Conservation (phyloP, 257 asterid genomes). For the Plantago ovata region DNA sequence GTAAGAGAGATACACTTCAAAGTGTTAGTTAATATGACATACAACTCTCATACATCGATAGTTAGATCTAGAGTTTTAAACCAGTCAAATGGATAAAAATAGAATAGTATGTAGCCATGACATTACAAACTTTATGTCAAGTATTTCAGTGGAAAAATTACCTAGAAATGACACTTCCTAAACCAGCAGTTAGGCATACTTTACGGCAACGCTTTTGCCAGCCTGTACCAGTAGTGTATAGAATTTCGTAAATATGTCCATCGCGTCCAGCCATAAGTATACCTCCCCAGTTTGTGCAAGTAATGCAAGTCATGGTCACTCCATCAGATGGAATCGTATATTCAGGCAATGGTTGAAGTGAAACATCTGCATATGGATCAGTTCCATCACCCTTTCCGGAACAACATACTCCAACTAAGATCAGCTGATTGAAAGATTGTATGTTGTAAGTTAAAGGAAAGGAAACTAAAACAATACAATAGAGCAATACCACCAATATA, state of each 20-base stretch:
- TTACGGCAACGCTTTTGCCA: slow-evolving; percentile 94
- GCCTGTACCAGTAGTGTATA: slow-evolving; percentile 88
- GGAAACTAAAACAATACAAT: not conserved
- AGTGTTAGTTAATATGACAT: slow-evolving; percentile 15
- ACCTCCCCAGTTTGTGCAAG: slow-evolving; percentile 80
- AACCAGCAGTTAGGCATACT: slow-evolving; percentile 82
- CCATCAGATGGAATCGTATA: slow-evolving; percentile 92
- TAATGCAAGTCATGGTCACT: slow-evolving; percentile 93
- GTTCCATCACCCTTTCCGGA: slow-evolving; percentile 81
- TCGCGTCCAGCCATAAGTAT: slow-evolving; percentile 95
- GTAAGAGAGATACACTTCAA: slow-evolving; percentile 15
- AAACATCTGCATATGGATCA: slow-evolving; percentile 86
- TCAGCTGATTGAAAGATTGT: slow-evolving; percentile 53
- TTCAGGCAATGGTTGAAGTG: slow-evolving; percentile 87
- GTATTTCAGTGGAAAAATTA: slow-evolving; percentile 16
- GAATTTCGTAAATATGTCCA: slow-evolving; percentile 90
- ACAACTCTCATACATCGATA: not conserved
- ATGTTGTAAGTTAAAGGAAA: slow-evolving; percentile 19
- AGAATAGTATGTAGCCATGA: too few relatives aligned
- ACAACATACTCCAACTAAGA: slow-evolving; percentile 95
- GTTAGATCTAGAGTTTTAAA: not conserved
- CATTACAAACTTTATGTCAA: too few relatives aligned
- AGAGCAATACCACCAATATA: too few relatives aligned
- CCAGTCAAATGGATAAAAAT: too few relatives aligned
- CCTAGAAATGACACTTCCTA: slow-evolving; percentile 92